Evolutionary conservation across 164 flowering plant species (phyloP).

Genomic region (Aristolochia contorta): DNA sequence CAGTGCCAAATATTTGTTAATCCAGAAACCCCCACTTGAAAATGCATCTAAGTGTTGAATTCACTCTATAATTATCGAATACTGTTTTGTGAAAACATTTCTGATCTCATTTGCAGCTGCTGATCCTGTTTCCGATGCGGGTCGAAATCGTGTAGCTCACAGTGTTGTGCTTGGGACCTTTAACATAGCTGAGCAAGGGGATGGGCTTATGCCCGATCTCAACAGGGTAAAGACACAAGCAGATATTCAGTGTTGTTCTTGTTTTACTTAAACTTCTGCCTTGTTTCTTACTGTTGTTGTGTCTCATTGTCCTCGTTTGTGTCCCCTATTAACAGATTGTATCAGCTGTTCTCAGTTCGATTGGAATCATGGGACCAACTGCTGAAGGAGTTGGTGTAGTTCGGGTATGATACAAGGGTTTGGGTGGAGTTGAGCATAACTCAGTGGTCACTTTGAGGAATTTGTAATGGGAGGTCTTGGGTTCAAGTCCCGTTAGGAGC

Average conservation of each 20-base stretch:
- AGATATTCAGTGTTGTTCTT: neutral
- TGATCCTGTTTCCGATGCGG: slow-evolving; percentile 38
- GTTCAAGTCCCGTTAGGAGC: no score
- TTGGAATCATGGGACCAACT: slow-evolving; percentile 49
- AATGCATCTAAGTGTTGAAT: no score
- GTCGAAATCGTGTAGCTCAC: slow-evolving; percentile 33
- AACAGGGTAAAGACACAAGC: slow-evolving; percentile 39
- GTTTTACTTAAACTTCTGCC: neutral
- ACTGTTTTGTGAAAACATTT: neutral
- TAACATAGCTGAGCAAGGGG: slow-evolving; percentile 70
- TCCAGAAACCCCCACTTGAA: no score
- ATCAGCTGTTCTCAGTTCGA: slow-evolving; percentile 72
- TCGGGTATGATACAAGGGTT: slow-evolving; percentile 38
- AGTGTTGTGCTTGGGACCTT: slow-evolving; percentile 69
- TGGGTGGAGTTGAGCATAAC: no score
- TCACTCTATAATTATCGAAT: neutral
- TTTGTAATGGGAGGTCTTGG: no score
- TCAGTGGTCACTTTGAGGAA: no score
- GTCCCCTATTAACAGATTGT: slow-evolving; percentile 39
- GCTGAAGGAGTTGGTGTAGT: slow-evolving; percentile 32
- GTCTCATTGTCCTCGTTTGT: slow-evolving; percentile 6
- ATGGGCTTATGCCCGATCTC: slow-evolving; percentile 60
- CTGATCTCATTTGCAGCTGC: slow-evolving; percentile 22
- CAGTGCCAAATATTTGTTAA: no score
- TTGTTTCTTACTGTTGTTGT: neutral